Percentiles rank a stretch among this genome's conserved stretches.
phyloP scores from a whole-genome alignment of 1,139 yeast species.

The Wickerhamomyces sp. region DNA sequence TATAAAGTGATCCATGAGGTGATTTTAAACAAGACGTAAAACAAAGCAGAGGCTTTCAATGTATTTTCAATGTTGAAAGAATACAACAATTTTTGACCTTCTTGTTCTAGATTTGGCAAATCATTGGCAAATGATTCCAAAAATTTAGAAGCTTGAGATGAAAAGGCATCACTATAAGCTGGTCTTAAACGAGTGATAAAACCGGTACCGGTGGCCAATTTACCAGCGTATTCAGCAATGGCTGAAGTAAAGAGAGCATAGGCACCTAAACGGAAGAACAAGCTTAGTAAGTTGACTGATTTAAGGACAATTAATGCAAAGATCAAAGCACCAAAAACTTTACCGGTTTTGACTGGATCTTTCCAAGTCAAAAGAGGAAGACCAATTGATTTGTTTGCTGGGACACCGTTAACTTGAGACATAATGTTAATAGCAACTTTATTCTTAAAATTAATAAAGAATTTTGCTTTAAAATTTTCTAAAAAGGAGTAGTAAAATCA shows the following conservation, averaged over 20 bases:
- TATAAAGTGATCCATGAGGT: conserved; percentile 76
- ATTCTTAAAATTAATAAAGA: not conserved
- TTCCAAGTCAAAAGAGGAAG: conserved; percentile 67
- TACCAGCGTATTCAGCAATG: conserved; percentile 64
- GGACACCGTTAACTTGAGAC: conserved; percentile 5
- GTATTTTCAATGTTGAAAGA: conserved; percentile 66
- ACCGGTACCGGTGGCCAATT: conserved; percentile 64
- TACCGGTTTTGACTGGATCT: conserved; percentile 74
- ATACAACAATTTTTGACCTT: conserved; percentile 56
- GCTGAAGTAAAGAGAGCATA: conserved; percentile 46
- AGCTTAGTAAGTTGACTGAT: conserved; percentile 63
- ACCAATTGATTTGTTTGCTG: conserved; percentile 26
- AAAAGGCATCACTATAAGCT: conserved; percentile 29
- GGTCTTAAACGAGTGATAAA: conserved; percentile 66
- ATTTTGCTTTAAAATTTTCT: not conserved
- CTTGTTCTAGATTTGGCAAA: conserved; percentile 36
- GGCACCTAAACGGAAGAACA: conserved; percentile 48
- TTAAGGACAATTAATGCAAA: conserved; percentile 58
- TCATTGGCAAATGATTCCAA: conserved; percentile 38
- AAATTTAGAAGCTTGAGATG: conserved; percentile 35
- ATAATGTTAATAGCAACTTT: not conserved
- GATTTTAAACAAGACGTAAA: conserved; percentile 64
- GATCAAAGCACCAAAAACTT: conserved; percentile 64
- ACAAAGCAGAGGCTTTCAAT: conserved; percentile 62
- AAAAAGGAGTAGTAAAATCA: not conserved